Percentiles rank a stretch among this genome's conserved stretches.
These are phyloP conservation scores for Camelina laxa DNA, from an alignment of 345 rosid species.

Conservation along the genomic window DNA sequence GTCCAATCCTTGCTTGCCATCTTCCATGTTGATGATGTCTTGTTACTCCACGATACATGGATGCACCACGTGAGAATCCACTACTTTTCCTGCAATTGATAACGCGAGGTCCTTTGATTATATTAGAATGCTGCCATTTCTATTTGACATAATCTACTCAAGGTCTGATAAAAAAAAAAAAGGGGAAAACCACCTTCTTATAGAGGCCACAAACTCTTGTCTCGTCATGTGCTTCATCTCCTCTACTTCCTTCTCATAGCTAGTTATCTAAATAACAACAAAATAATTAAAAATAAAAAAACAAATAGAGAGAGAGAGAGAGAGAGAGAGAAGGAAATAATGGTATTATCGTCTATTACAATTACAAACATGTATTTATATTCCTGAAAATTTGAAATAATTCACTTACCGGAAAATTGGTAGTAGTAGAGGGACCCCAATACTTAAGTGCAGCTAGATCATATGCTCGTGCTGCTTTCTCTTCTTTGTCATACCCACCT, in stretches of 20 bases:
- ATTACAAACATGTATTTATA: not conserved
- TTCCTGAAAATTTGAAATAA: not conserved
- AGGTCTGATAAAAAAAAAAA: not conserved
- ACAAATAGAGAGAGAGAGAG: not conserved
- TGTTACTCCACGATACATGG: constrained; percentile 99
- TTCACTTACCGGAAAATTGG: constrained; percentile 77
- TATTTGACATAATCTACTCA: not conserved
- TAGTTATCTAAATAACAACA: constrained; percentile 61
- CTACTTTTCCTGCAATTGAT: constrained; percentile 80
- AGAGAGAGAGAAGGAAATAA: not conserved
- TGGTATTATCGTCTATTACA: not conserved
- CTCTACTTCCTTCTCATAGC: constrained; percentile 95
- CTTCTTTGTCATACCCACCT: constrained; percentile 99
- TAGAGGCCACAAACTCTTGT: constrained; percentile 97
- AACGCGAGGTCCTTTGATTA: constrained; percentile 4
- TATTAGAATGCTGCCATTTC: not conserved
- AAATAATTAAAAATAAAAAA: not conserved
- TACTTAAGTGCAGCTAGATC: constrained; percentile 95
- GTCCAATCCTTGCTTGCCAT: constrained; percentile 99
- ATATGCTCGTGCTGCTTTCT: constrained; percentile 97
- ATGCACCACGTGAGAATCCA: constrained; percentile 98
- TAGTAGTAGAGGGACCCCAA: constrained; percentile 98
- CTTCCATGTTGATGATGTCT: constrained; percentile 99
- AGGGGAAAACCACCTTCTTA: constrained; percentile 63
- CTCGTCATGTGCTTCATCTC: constrained; percentile 99